Evolutionary conservation across 2,329 filamentous ascomycete species (phyloP).

Genomic region (Botrytis deweyae): DNA sequence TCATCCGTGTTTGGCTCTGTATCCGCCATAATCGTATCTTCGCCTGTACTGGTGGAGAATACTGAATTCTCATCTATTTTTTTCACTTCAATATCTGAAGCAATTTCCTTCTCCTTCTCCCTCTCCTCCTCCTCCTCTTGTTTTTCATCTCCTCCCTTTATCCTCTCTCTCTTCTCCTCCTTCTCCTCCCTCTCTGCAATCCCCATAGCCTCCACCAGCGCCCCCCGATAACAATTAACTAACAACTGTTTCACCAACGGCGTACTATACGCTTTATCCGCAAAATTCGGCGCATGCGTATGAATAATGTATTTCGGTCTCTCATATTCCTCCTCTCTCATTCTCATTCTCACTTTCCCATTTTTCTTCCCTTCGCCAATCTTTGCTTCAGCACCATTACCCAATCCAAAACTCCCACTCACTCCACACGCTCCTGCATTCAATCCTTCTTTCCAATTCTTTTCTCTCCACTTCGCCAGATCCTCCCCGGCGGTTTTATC

Average conservation of each 20-base stretch:
- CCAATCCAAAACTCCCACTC: not conserved
- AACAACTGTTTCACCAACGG: slow-evolving; percentile 10
- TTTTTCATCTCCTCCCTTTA: too few relatives aligned
- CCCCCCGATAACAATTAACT: slow-evolving; percentile 5
- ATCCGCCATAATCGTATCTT: not conserved
- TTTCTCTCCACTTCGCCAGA: not conserved
- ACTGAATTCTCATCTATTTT: not conserved
- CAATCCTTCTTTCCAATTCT: not conserved
- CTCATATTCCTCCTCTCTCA: too few relatives aligned
- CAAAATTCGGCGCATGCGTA: not conserved
- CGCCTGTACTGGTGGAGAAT: rapidly evolving
- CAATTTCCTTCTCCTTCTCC: too few relatives aligned
- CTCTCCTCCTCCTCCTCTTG: too few relatives aligned
- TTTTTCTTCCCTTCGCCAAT: too few relatives aligned
- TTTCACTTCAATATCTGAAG: rapidly evolving
- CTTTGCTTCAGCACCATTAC: too few relatives aligned
- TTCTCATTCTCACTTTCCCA: too few relatives aligned
- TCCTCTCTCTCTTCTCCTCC: not conserved
- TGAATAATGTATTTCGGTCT: slow-evolving; percentile 11
- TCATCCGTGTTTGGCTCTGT: not conserved
- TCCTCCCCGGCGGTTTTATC: not conserved
- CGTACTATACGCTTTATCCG: slow-evolving; percentile 3
- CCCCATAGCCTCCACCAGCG: not conserved
- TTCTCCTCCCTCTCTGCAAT: not conserved
- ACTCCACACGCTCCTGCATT: not conserved